Base-by-base conservation (phyloP, 257 asterid genomes). In the Fraxinus americana region DNA sequence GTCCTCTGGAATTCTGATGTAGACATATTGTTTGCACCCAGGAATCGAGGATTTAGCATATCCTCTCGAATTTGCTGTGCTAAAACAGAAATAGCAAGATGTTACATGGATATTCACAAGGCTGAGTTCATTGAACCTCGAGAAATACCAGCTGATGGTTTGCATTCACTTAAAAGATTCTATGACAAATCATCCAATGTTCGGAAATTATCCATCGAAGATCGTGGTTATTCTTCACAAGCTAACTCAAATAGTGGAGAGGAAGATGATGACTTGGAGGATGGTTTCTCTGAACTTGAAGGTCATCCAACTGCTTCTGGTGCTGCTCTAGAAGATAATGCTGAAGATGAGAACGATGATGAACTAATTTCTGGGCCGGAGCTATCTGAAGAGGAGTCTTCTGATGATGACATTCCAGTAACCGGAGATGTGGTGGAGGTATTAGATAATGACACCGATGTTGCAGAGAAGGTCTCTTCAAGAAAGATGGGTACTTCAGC, bases 271-370 rank as follows among this genome's bases (percentile, higher is more conserved):
- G 82, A 81, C 43, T 69, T 76, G 83, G 86, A 77, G 71, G 86
- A 83, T 78, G 82, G 77, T 66, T 83, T 82, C 45, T 67, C 86
- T 14, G 91, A 87, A 61, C 87, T 87, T 81, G 91, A 85, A 69
- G 65, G 78, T 74, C 16, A 43, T 43, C 80, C 86, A 41, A 63
- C 17, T 63, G 19, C 19, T 63, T 48, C 87, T 71, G 82, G 72
- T 45, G 52, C 73, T 8, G 45, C 59, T 71, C 50, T 52, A 66
- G 78, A 72, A 39, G 77, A 68, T 21, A 39, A n/a, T 29, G 32
- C 52, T 50, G 67, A 68, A 48, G 61, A 76, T 63, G 73, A 50
- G 21, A 66, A 17, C 14, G 75, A 67, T 1, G 78, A 82, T 4
- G 84, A 80, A 10, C 77, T 80, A 21, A 65, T 50, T 36, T 82